phyloP scores from a whole-genome alignment of 1,284 basidiomycete genomes.

The Gymnopus androsaceus region DNA sequence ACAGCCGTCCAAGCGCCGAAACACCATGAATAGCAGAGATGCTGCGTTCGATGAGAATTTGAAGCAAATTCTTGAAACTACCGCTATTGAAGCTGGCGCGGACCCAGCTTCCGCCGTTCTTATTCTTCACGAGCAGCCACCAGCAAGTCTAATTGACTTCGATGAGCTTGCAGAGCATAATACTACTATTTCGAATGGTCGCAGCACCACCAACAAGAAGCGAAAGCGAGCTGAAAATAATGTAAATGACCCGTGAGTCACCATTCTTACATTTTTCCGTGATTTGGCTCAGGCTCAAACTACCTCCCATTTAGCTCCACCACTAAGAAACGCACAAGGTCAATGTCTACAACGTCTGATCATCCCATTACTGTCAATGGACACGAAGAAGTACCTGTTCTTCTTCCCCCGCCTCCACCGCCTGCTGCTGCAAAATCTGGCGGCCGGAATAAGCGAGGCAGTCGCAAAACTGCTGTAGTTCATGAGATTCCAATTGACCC shows the following conservation, averaged over 20 bases:
- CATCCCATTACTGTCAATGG: constrained; percentile 41
- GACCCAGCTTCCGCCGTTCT: not conserved
- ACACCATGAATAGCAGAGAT: constrained; percentile 97
- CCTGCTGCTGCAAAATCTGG: constrained; percentile 27
- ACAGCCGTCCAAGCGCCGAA: constrained; percentile 79
- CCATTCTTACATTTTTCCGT: constrained; percentile 10
- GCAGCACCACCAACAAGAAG: constrained; percentile 82
- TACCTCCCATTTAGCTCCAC: constrained; percentile 8
- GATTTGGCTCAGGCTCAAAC: constrained; percentile 15
- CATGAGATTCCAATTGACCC: constrained; percentile 44
- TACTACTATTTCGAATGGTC: constrained; percentile 46
- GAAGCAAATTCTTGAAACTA: constrained; percentile 70
- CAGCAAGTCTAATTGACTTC: constrained; percentile 24
- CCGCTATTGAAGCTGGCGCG: constrained; percentile 67
- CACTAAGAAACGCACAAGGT: constrained; percentile 53
- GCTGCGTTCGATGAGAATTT: constrained; percentile 90
- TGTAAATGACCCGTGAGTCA: constrained; percentile 68
- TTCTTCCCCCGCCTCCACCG: constrained; percentile 29
- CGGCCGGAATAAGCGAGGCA: constrained; percentile 44
- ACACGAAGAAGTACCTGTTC: constrained; percentile 48
- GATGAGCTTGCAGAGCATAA: constrained; percentile 45
- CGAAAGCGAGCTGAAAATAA: constrained; percentile 76
- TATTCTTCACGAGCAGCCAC: not conserved
- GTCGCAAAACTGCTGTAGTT: constrained; percentile 43
- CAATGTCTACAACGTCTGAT: constrained; percentile 68